Evolutionary conservation across 495 filamentous ascomycete species (phyloP).

Genomic region (Xylaria cubensis): DNA sequence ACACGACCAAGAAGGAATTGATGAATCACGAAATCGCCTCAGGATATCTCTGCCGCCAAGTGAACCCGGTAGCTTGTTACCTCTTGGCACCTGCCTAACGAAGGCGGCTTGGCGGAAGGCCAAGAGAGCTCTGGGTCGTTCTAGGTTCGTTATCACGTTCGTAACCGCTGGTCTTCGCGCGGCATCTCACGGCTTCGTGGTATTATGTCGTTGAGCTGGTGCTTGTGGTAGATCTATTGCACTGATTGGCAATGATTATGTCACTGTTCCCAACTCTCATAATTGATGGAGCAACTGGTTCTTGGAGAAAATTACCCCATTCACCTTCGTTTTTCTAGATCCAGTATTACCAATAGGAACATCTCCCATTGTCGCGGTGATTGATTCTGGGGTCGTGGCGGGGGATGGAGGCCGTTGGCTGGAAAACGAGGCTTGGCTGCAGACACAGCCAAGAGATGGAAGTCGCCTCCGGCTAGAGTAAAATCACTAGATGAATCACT

Average conservation of each 20-base stretch:
- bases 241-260: not conserved
- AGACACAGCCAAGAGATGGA: slow-evolving; percentile 2
- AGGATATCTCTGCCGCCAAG: slow-evolving; percentile 14
- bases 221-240: not conserved
- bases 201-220: not conserved
- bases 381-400: not conserved
- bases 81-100: slow-evolving; percentile 25
- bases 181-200: not conserved
- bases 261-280: not conserved
- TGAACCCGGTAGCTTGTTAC: slow-evolving; percentile 15
- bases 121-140: slow-evolving; percentile 21
- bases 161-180: not conserved
- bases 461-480: not conserved
- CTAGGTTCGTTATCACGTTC: not conserved
- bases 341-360: not conserved
- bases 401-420: slow-evolving; percentile 7
- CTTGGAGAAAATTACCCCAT: not conserved
- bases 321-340: not conserved
- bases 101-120: slow-evolving; percentile 16
- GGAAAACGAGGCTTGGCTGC: slow-evolving; percentile 9
- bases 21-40: slow-evolving; percentile 12
- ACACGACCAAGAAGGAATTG: not conserved
- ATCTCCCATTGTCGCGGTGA: not conserved
- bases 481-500: no score
- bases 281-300: not conserved